Conservation (phyloP, 495 filamentous ascomycete species). For the Oidiodendron maius region DNA sequence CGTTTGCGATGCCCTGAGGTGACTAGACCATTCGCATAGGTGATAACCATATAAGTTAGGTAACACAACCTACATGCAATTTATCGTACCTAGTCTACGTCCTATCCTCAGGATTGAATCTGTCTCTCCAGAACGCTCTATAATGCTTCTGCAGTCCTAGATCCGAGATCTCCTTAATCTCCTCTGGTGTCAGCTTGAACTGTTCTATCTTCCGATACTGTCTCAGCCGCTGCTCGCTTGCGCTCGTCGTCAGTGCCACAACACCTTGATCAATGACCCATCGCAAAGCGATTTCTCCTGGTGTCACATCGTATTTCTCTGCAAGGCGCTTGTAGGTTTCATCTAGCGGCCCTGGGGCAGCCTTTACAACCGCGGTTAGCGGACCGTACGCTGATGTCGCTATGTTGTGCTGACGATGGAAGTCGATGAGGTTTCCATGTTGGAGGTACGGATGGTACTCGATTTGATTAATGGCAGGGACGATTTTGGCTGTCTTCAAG, state of each 20-base stretch:
- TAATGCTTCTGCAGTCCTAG: constrained; percentile 62
- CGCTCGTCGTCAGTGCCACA: constrained; percentile 72
- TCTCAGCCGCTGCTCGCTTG: constrained; percentile 62
- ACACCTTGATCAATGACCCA: constrained; percentile 79
- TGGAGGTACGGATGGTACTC: constrained; percentile 88
- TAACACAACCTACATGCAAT: no score
- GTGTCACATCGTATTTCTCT: constrained; percentile 70
- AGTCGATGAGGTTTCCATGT: constrained; percentile 58
- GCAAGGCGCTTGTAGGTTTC: constrained; percentile 52
- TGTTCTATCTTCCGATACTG: constrained; percentile 50
- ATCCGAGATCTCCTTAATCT: constrained; percentile 60
- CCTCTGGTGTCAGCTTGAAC: constrained; percentile 67
- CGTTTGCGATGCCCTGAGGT: no score
- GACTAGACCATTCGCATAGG: no score
- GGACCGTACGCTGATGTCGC: constrained; percentile 64
- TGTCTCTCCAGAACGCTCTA: constrained; percentile 59
- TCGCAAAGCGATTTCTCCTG: constrained; percentile 62
- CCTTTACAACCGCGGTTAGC: constrained; percentile 60
- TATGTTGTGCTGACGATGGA: constrained; percentile 62
- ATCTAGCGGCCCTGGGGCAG: constrained; percentile 63
- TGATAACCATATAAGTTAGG: no score
- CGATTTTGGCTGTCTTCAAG: constrained; percentile 55
- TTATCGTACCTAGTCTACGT: constrained; percentile 35
- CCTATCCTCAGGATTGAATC: constrained; percentile 55
- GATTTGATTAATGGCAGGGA: constrained; percentile 78